Base-by-base conservation (phyloP, 2,329 filamentous ascomycete species). In the Aspergillus pseudoterreus region DNA sequence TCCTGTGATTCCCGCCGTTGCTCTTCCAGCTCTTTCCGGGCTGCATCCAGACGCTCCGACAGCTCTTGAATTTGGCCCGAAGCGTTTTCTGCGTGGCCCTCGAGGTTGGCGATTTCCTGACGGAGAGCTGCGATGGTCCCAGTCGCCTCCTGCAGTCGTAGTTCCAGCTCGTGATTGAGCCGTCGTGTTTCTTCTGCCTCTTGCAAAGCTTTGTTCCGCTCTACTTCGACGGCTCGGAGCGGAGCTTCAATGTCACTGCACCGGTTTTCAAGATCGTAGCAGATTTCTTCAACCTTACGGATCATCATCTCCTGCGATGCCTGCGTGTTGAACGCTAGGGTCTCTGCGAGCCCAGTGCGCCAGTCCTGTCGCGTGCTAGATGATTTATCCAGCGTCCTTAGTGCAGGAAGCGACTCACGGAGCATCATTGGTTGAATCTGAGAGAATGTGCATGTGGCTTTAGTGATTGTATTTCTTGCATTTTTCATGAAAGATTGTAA, bases 171-270 rank as follows among this genome's bases (percentile, higher is more conserved):
- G 9, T 62, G 60, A 14, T 71, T 72, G 4, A 70, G 49, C 47
- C 52, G 43, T 53, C 66, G 55, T 71, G 69, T 4, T 63, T 60
- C 64, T 30, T 71, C 62, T 9, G 72, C 64, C 38, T 76, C 65
- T 0, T 65, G 52, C 17, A 65, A 65, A 2, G 76, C 51, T 9
- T 59, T 56, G 8, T 65, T 53, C 3, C 73, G 63, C 50, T 73
- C 61, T 49, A 63, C 58, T 43, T 64, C 62, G 5, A 59, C 78
- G 14, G 68, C 65, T 4, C 73, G 72, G 11, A 84, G 67, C 5
- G 82, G 82, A 45, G 72, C 72, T 64, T 85, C 82, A 2, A 79
- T 71, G 30, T 74, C 74, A 32, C 78, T 72, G 59, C 82, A 85
- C 6, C 82, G 75, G 9, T 66, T 67, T 57, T 85, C 82, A 1